A percentile compares a stretch with the other conserved stretches of the same genome.
phyloP scores from a whole-genome alignment of 2,329 filamentous ascomycete species.

The Aspergillus ibericus region DNA sequence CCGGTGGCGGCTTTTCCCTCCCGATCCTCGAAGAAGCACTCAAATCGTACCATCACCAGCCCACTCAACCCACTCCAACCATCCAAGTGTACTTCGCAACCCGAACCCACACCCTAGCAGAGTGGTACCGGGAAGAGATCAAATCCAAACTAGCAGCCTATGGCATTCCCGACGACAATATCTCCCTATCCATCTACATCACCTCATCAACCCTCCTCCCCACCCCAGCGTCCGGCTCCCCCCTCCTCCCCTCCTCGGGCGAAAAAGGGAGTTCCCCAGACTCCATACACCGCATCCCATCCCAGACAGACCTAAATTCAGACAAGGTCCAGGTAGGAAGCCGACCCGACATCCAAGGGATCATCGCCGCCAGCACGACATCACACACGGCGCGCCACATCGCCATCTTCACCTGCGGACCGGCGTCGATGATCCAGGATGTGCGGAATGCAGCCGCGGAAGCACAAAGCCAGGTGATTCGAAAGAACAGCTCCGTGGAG shows the following conservation, averaged over 20 bases:
- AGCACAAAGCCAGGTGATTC: slow-evolving; percentile 41
- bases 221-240: not conserved
- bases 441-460: slow-evolving; percentile 49
- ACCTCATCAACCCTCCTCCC: not conserved
- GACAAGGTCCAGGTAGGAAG: not conserved
- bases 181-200: not conserved
- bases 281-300: not conserved
- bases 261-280: not conserved
- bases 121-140: not conserved
- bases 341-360: slow-evolving; percentile 35
- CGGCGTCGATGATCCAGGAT: slow-evolving; percentile 49
- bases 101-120: not conserved
- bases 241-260: not conserved
- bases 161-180: not conserved
- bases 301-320: not conserved
- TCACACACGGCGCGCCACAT: slow-evolving; percentile 13
- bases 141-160: not conserved
- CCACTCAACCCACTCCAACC: not conserved
- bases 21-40: slow-evolving; percentile 47
- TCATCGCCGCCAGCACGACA: slow-evolving; percentile 17
- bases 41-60: not conserved
- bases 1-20: slow-evolving; percentile 56
- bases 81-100: not conserved
- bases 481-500: slow-evolving; percentile 22
- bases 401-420: slow-evolving; percentile 46